phyloP scores from a whole-genome alignment of 331 rosid species.

The Telfairia occidentalis region DNA sequence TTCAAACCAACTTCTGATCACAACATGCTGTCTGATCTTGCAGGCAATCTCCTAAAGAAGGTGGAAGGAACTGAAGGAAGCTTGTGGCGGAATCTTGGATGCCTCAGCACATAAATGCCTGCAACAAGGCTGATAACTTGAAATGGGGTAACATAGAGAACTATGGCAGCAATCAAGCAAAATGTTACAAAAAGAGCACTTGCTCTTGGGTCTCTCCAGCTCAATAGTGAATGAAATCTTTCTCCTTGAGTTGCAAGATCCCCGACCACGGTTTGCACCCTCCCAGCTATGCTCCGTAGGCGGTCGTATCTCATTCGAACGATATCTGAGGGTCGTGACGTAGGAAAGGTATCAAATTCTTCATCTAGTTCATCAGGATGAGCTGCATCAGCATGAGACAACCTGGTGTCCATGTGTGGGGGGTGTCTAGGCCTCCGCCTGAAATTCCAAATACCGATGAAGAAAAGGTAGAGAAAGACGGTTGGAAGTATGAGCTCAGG shows the following conservation, averaged over 20 bases:
- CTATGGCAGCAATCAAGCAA: constrained; percentile 29
- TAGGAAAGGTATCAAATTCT: constrained; percentile 36
- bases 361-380: constrained; percentile 42
- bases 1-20: constrained; percentile 2
- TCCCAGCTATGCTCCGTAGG: constrained; percentile 32
- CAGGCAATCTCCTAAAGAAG: constrained; percentile 39
- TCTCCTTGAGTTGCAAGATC: constrained; percentile 45
- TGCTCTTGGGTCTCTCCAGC: constrained; percentile 48
- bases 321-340: constrained; percentile 24
- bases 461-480: constrained; percentile 32
- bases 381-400: constrained; percentile 36
- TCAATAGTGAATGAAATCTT: constrained; percentile 34
- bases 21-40: constrained; percentile 39
- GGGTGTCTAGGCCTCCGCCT: constrained; percentile 37
- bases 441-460: constrained; percentile 40
- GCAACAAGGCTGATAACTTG: constrained; percentile 25
- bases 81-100: constrained; percentile 32
- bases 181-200: constrained; percentile 28
- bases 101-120: constrained; percentile 28
- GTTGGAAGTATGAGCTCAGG: constrained; percentile 41
- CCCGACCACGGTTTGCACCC: constrained; percentile 41
- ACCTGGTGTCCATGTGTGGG: constrained; percentile 38
- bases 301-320: constrained; percentile 40
- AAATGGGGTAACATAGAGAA: constrained; percentile 37
- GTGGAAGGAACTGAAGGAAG: constrained; percentile 38